Evolutionary conservation across 306 rosid species (phyloP).

Genomic region (Sophora flavescens): DNA sequence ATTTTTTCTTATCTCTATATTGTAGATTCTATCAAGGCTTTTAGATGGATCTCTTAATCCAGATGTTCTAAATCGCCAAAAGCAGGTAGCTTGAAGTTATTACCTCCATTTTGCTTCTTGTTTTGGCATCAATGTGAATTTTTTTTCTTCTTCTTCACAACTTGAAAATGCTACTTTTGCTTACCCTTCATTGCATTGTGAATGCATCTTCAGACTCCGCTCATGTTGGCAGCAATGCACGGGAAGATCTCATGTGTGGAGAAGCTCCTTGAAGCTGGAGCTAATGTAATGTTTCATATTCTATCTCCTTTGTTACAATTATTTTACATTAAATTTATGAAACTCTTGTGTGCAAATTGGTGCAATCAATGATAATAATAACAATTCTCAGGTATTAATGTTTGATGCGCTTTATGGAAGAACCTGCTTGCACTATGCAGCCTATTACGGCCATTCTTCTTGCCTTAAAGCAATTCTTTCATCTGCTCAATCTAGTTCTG

Average conservation of each 20-base stretch:
- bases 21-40: conserved; percentile 74
- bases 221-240: conserved; percentile 94
- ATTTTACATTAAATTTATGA: conserved; percentile 9
- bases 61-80: conserved; percentile 86
- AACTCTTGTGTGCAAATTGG: conserved; percentile 7
- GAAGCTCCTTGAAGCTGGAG: conserved; percentile 86
- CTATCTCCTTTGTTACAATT: background rate
- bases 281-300: conserved; percentile 60
- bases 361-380: background rate
- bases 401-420: conserved; percentile 82
- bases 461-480: conserved; percentile 84
- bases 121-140: background rate
- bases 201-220: conserved; percentile 78
- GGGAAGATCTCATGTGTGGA: conserved; percentile 74
- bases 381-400: conserved; percentile 75
- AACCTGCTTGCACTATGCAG: conserved; percentile 95
- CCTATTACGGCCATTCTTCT: conserved; percentile 81
- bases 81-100: conserved; percentile 59
- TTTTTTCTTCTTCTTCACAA: background rate
- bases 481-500: conserved; percentile 78
- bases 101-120: background rate
- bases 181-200: conserved; percentile 32
- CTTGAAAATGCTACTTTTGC: conserved; percentile 6
- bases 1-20: background rate
- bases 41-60: conserved; percentile 76